A percentile compares a stretch with the other conserved stretches of the same genome.
phyloP scores from a whole-genome alignment of 441 rosid species.

The Erysimum cheiri region DNA sequence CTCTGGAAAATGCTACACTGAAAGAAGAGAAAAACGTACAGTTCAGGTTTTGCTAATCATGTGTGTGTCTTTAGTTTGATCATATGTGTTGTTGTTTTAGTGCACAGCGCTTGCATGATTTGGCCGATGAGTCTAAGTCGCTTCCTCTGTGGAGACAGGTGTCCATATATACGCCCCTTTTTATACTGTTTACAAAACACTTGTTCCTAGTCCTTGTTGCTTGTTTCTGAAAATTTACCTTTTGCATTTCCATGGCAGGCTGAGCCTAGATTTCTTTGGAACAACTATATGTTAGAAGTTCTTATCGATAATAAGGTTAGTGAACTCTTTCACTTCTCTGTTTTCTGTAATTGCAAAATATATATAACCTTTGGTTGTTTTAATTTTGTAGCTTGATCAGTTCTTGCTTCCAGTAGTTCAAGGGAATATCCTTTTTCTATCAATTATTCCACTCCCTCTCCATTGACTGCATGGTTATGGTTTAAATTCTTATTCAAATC shows the following conservation, averaged over 20 bases:
- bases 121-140: conserved; percentile 89
- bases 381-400: conserved; percentile 72
- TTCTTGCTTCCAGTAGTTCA: conserved; percentile 87
- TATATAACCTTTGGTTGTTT: conserved; percentile 2
- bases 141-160: conserved; percentile 99
- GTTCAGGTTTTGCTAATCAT: conserved; percentile 55
- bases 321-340: conserved; percentile 5
- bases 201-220: conserved; percentile 23
- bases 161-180: conserved; percentile 9
- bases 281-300: conserved; percentile 85
- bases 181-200: conserved; percentile 22
- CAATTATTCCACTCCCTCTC: conserved; percentile 31
- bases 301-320: conserved; percentile 87
- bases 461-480: conserved; percentile 33
- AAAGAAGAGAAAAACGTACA: neutral
- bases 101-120: conserved; percentile 57
- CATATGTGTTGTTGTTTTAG: neutral
- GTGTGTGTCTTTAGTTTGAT: neutral
- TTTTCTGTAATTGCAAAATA: neutral
- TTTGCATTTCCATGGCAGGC: conserved; percentile 59
- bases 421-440: conserved; percentile 78
- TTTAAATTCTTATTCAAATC: conserved; percentile 11
- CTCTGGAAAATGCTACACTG: neutral
- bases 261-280: conserved; percentile 97
- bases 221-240: conserved; percentile 11